A percentile compares a stretch with the other conserved stretches of the same genome.
These are phyloP conservation scores for Termitomyces sp. DNA, from an alignment of 768 basidiomycete species.

Conservation along the genomic window DNA sequence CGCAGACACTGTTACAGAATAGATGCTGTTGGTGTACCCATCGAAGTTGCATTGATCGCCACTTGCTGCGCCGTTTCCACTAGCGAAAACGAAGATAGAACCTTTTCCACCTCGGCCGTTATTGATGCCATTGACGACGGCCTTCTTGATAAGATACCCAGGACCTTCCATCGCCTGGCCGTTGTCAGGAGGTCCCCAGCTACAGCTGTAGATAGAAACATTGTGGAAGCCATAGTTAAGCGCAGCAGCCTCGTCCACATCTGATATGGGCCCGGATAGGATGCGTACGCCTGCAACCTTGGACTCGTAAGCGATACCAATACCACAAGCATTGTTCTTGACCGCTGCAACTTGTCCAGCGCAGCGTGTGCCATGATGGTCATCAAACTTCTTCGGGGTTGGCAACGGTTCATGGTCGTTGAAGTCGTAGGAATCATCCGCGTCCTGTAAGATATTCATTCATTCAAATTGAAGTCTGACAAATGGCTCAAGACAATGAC, in stretches of 20 bases:
- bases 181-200: conserved; percentile 98
- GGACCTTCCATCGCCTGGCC: conserved; percentile 95
- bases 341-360: conserved; percentile 94
- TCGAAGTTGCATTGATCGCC: conserved; percentile 99
- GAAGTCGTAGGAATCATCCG: conserved; percentile 89
- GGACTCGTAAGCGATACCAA: conserved; percentile 90
- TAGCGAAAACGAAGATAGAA: conserved; percentile 94
- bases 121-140: conserved; percentile 90
- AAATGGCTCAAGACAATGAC: conserved; percentile 25
- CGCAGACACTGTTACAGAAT: conserved; percentile 93
- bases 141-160: conserved; percentile 85
- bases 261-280: conserved; percentile 90
- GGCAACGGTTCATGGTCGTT: conserved; percentile 91
- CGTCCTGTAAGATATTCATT: conserved; percentile 59
- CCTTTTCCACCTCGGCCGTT: conserved; percentile 89
- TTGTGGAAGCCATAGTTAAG: conserved; percentile 93
- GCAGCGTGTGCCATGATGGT: conserved; percentile 97
- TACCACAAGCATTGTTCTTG: conserved; percentile 90
- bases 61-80: conserved; percentile 87
- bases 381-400: conserved; percentile 82
- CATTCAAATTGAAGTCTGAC: not conserved
- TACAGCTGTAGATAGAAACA: conserved; percentile 92
- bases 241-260: conserved; percentile 92
- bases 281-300: conserved; percentile 95
- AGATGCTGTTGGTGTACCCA: conserved; percentile 98